Conservation (phyloP, 2,329 filamentous ascomycete genomes). For the Ciborinia camelliae region DNA sequence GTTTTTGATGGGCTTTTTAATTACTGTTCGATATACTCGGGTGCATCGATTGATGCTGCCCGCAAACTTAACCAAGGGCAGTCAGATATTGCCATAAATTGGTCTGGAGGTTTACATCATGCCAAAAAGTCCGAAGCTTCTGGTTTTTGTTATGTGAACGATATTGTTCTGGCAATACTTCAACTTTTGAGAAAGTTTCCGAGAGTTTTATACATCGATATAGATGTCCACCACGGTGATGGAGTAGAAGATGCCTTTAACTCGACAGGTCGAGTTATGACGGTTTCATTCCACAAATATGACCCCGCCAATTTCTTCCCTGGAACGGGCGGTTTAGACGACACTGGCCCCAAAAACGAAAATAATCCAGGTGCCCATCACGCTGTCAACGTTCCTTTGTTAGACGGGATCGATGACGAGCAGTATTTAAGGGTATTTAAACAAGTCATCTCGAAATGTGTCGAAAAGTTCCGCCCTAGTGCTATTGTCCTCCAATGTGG, state of each 20-base stretch:
- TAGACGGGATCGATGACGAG: constrained; percentile 86
- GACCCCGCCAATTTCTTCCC: constrained; percentile 82
- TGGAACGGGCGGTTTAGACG: constrained; percentile 81
- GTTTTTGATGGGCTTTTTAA: constrained; percentile 94
- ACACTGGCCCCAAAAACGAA: constrained; percentile 78
- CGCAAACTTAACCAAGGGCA: constrained; percentile 82
- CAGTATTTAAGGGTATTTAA: constrained; percentile 87
- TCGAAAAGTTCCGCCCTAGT: constrained; percentile 79
- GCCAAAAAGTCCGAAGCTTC: constrained; percentile 92
- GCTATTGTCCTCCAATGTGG: constrained; percentile 95
- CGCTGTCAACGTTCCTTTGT: constrained; percentile 83
- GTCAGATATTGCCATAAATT: constrained; percentile 94
- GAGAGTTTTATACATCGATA: constrained; percentile 90
- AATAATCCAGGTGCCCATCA: constrained; percentile 86
- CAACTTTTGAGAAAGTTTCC: constrained; percentile 79
- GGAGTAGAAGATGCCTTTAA: constrained; percentile 90
- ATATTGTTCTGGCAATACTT: constrained; percentile 91
- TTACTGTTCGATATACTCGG: constrained; percentile 91
- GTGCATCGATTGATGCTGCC: constrained; percentile 85
- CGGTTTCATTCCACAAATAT: constrained; percentile 95
- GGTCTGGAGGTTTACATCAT: constrained; percentile 94
- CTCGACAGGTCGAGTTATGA: constrained; percentile 85
- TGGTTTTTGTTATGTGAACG: constrained; percentile 98
- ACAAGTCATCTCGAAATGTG: constrained; percentile 71
- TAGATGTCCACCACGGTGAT: constrained; percentile 88